phyloP scores from a whole-genome alignment of 2,329 filamentous ascomycete genomes.

The Aphanoascus verrucosus region DNA sequence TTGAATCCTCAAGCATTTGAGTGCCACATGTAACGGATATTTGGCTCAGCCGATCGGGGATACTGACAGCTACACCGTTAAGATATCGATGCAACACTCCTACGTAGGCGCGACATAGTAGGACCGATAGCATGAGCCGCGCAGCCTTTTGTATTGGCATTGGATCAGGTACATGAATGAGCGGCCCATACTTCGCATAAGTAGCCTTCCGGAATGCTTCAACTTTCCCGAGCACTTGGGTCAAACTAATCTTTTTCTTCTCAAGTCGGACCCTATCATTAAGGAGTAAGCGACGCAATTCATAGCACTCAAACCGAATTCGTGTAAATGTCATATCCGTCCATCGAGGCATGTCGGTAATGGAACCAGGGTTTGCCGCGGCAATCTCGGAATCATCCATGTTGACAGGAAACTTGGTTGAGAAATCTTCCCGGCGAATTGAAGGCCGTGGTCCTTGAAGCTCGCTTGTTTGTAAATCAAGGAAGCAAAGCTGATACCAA shows the following conservation, averaged over 20 bases:
- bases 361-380: conserved; percentile 31
- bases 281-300: conserved; percentile 62
- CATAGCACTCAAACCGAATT: conserved; percentile 61
- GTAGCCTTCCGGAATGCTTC: conserved; percentile 57
- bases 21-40: conserved; percentile 54
- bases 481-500: conserved; percentile 68
- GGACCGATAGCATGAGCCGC: conserved; percentile 53
- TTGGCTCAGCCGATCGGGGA: conserved; percentile 48
- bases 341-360: conserved; percentile 45
- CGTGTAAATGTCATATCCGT: conserved; percentile 58
- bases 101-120: conserved; percentile 53
- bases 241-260: conserved; percentile 50
- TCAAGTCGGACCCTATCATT: conserved; percentile 57
- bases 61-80: conserved; percentile 26
- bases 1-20: conserved; percentile 44
- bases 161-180: conserved; percentile 46
- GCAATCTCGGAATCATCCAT: conserved; percentile 55
- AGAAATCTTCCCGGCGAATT: conserved; percentile 64
- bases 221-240: conserved; percentile 55
- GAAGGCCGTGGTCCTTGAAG: conserved; percentile 60
- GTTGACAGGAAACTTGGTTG: conserved; percentile 61
- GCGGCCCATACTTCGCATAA: conserved; percentile 53
- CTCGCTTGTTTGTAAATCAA: conserved; percentile 65
- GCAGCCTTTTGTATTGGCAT: conserved; percentile 52
- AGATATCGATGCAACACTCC: conserved; percentile 61